Evolutionary conservation across 192 early-diverging fungal genomes (phyloP), one percentile per base, ranked within the genome.

Genomic region (Chytriomyces hyalinus): DNA sequence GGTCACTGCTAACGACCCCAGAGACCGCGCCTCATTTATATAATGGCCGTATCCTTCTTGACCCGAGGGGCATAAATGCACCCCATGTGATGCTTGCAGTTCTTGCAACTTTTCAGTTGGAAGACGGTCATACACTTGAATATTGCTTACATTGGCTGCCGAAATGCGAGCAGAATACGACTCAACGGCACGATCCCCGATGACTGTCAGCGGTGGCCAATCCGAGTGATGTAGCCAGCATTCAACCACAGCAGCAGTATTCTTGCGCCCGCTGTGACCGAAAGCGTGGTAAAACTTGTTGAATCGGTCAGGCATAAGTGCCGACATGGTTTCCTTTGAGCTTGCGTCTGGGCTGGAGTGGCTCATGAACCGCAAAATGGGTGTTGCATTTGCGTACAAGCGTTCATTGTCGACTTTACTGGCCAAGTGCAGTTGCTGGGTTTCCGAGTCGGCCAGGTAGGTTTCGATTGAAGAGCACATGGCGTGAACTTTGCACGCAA

Each of bases 11-110:
- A 76, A 3, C 5, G 48, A 43, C 0, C 75, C 75, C 45, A 76
- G 6, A 15, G 64, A 17, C 6, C 75, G 63, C 53, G 75, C 64
- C 10, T 67, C 65, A 26, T 76, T 67, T 63, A 65, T 76, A 43
- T 76, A 76, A 68, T 67, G 50, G 11, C 65, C 65, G n/a, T 76
- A 67, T 10, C 74, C 74, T 28, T 76, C 74, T 60, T 67, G 62
- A 8, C 8, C 13, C 15, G 11, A 20, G 6, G 63, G 13, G 44
- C 20, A 49, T 20, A 57, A 1, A 20, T 20, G 11, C 36, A 76
- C 63, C 4, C 63, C 71, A 26, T 63, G 8, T 1, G 57, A 62
- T 4, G 62, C 36, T 45, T 73, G 66, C 53, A 57, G 20, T 13
- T 20, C 15, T 13, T 20, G 53, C 53, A 57, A 4, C 15, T 13